Evolutionary conservation across 2,329 filamentous ascomycete genomes (phyloP).

Genomic region (Tricladium varicosporioides): DNA sequence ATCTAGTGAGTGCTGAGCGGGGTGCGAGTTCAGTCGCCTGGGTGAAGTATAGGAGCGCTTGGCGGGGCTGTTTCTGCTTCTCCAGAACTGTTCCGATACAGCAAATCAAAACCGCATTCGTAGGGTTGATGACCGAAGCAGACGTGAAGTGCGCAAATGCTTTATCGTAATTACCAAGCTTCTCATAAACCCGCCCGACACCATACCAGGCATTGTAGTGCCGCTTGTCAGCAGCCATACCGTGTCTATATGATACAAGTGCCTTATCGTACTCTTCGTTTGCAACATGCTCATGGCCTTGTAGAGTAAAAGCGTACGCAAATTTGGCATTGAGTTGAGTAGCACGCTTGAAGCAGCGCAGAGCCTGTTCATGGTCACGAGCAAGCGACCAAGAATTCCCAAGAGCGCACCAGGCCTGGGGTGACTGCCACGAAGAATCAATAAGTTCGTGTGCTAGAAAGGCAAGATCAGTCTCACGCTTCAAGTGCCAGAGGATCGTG

Average conservation of each 20-base stretch:
- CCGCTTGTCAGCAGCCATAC: conserved; percentile 79
- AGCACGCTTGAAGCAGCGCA: conserved; percentile 91
- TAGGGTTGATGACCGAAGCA: conserved; percentile 86
- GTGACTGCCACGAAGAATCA: conserved; percentile 82
- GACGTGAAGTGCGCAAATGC: conserved; percentile 89
- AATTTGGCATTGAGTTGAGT: conserved; percentile 88
- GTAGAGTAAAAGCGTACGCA: conserved; percentile 92
- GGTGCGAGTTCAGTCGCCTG: conserved; percentile 82
- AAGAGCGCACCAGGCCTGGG: conserved; percentile 92
- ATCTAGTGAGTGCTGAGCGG: conserved; percentile 76
- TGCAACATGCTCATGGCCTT: conserved; percentile 91
- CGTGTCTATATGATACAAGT: conserved; percentile 79
- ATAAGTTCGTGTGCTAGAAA: conserved; percentile 89
- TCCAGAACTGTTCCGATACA: conserved; percentile 90
- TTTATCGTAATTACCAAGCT: conserved; percentile 85
- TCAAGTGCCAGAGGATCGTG: conserved; percentile 97
- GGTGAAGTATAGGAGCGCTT: conserved; percentile 77
- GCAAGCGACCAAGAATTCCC: conserved; percentile 94
- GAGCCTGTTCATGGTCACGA: conserved; percentile 88
- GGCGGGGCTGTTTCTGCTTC: conserved; percentile 77
- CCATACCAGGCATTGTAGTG: conserved; percentile 99
- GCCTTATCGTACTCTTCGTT: conserved; percentile 99
- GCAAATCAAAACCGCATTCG: conserved; percentile 87
- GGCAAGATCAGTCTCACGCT: conserved; percentile 85
- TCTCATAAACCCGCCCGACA: conserved; percentile 78